Base-by-base conservation (phyloP, 805 yeast genomes). In the Ogataea naganishii region DNA sequence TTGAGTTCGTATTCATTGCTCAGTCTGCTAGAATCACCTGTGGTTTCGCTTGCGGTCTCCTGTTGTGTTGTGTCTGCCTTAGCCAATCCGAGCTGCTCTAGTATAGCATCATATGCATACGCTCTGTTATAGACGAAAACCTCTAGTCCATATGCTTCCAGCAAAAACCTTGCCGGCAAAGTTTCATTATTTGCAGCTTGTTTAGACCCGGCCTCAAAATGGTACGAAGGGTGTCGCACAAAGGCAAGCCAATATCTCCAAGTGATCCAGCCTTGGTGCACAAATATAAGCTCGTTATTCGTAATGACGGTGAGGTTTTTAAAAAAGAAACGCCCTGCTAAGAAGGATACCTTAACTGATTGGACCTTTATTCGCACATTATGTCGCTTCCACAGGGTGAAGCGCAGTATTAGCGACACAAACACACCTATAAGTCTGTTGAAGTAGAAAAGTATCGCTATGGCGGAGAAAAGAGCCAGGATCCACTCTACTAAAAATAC, bases 231-330 rank as follows among this genome's bases (percentile, higher is more conserved):
- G 14, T 58, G 40, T 31, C 75, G 50, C 9, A 67, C 60, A 19
- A 56, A 40, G 4, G 61, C 56, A 30, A 84, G 59, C 97, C 97
- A 92, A 51, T 85, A 89, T 36, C 94, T 56, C 97, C 97, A 92
- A 0, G 94, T 82, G 17, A 89, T 47, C 42, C 74, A 72, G 1
- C 89, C 80, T 36, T 78, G 76, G 17, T 82, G 66, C 1, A 82
- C 64, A 7, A 84, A 70, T 1, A 84, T 47, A 2, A 94, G 75
- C 37, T 75, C 74, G 54, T 88, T 80, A 28, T 73, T 64, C n/a
- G 85, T 80, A 5, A 82, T 71, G 9, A 83, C 62, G 3, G 81
- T 71, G 13, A 88, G 48, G 50, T 86, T 84, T 40, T 79, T 80
- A 46, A 86, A 74, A 47, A 82, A 73, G 7, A 89, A 33, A 18